Base-by-base conservation (phyloP, 2,329 filamentous ascomycete genomes). In the Salinomyces thailandicus region DNA sequence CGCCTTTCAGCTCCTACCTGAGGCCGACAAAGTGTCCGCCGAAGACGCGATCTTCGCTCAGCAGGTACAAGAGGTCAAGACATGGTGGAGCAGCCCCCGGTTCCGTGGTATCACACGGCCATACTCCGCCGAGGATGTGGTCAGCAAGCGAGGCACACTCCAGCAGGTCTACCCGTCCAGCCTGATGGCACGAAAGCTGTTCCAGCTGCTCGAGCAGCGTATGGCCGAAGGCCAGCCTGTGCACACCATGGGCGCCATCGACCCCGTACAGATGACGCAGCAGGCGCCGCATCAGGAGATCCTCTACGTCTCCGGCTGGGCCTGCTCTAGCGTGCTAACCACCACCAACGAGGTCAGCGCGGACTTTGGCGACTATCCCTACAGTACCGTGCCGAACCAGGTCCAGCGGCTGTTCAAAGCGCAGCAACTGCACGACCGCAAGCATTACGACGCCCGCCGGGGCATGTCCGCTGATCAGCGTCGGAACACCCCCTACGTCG, bases 211-310 rank as follows among this genome's bases (percentile, higher is more conserved):
- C 37, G 79, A 81, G 46, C 79, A 93, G 62, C 73, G 83, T 46
- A 74, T 77, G 31, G 74, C 80, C 26, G 76, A 81, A 52, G 85
- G 85, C 43, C 73, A 93, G 60, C 91, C 91, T 14, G 83, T 96
- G 42, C 89, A 96, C 61, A 96, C 91, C 12, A 87, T 98, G 82
- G 91, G 91, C 50, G 91, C 87, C 42, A 93, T 98, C 62, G 91
- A 98, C 57, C 91, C 91, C n/a, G 79, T 96, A 8, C 91, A 98
- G 66, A 96, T 98, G 91, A 94, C 91, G 33, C 91, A 98, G 62
- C 91, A 96, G 67, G 91, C 91, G 12, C 76, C 84, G 5, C 84
- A 96, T 64, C 91, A 96, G 59, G 89, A 98, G 60, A 83, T 95
- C 13, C 73, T 98, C 31, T 98, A 98, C 63, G 72, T 98, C 45